Evolutionary conservation across 176 grass and related monocot species (phyloP).

Genomic region (Aegilops sharonensis): DNA sequence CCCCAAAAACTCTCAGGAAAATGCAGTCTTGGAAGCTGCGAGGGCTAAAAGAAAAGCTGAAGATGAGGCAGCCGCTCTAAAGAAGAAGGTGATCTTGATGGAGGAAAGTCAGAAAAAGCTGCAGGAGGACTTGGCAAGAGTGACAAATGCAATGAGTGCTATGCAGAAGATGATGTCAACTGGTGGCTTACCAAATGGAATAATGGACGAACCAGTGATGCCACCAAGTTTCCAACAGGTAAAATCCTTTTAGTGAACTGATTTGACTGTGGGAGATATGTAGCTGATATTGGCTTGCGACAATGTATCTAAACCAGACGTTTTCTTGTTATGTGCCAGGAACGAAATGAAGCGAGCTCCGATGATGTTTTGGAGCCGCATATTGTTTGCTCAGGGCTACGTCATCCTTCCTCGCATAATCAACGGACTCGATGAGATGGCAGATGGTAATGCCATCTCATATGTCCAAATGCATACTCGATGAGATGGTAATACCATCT

Average conservation of each 20-base stretch:
- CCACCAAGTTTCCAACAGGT: constrained; percentile 26
- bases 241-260: background rate
- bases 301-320: background rate
- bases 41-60: constrained; percentile 47
- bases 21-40: constrained; percentile 2
- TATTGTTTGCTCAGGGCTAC: background rate
- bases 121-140: constrained; percentile 33
- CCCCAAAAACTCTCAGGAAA: background rate
- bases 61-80: constrained; percentile 39
- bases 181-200: background rate
- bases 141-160: constrained; percentile 22
- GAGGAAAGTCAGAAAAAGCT: constrained; percentile 50
- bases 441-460: background rate
- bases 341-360: background rate
- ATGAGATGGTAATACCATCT: background rate
- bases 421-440: background rate
- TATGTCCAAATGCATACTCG: background rate
- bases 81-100: constrained; percentile 50
- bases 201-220: background rate
- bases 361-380: background rate
- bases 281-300: background rate
- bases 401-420: background rate
- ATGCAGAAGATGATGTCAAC: constrained; percentile 24
- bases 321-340: background rate
- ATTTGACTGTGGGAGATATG: background rate